These are phyloP conservation scores for Trametes polyzona DNA, from an alignment of 1,284 basidiomycete genomes.

Conservation along the genomic window DNA sequence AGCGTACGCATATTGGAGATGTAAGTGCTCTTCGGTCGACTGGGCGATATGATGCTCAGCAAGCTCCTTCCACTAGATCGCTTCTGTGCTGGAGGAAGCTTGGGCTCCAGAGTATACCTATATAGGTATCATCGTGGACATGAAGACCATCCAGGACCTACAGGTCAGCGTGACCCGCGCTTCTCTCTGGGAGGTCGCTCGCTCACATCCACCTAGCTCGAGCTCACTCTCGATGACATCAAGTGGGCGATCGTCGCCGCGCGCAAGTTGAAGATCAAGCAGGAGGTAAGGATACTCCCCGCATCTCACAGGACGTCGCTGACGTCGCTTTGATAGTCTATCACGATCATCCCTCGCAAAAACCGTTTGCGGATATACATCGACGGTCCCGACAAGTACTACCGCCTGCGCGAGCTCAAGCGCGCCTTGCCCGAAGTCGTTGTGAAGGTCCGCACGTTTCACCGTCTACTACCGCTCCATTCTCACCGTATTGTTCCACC, in stretches of 20 bases:
- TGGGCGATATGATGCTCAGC: too few species aligned
- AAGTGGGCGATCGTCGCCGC: constrained; percentile 89
- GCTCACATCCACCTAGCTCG: constrained; percentile 58
- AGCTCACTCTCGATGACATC: constrained; percentile 92
- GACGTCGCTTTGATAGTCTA: constrained; percentile 51
- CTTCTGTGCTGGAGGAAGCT: constrained; percentile 92
- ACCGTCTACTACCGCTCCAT: background rate
- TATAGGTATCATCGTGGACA: constrained; percentile 92
- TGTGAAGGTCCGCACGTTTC: constrained; percentile 67
- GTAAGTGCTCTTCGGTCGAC: constrained; percentile 56
- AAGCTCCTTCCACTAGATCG: too few species aligned
- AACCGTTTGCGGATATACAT: constrained; percentile 88
- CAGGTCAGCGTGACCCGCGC: constrained; percentile 55
- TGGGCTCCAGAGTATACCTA: constrained; percentile 95
- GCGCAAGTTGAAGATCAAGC: constrained; percentile 93
- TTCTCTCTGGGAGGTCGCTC: background rate
- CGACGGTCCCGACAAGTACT: constrained; percentile 86
- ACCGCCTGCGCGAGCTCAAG: constrained; percentile 85
- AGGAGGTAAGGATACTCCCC: constrained; percentile 58
- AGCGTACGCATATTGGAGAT: constrained; percentile 95
- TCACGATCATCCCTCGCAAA: constrained; percentile 75
- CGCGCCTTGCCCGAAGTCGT: constrained; percentile 82
- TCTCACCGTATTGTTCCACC: background rate
- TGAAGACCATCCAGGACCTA: constrained; percentile 86
- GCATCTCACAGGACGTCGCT: background rate